Base-by-base conservation (phyloP, 163 green algal genomes). In the Scenedesmus sp. region DNA sequence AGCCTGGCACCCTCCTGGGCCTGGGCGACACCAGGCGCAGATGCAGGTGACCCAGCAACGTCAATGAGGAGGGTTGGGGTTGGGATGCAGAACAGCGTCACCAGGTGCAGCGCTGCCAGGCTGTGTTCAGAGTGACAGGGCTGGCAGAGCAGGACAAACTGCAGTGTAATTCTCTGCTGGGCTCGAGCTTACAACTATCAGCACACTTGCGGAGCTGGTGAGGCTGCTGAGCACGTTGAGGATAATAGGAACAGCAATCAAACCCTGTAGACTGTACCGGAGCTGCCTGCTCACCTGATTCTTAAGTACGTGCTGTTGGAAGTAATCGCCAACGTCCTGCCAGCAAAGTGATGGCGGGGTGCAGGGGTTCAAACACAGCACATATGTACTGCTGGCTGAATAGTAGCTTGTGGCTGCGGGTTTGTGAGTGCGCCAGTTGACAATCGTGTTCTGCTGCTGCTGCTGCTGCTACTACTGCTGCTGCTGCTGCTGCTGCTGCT, bases 261-360 rank as follows among this genome's bases (percentile, higher is more conserved):
- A 18, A 80, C 1, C 33, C 20, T 89, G 43, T 43, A 81, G 26
- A 43, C 16, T 87, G 33, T 68, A 37, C 35, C 15, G 16, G 37
- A 15, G 24, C 26, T n/a, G 59, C 7, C 59, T 59, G 44, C 86
- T 51, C 61, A 93, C 91, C 70, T 91, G 83, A 46, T 94, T 89
- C 51, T 93, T 94, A 15, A 93, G 37, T 15, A 94, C 85, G 44
- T 93, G 0, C 61, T 88, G 65, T n/a, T 86, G 85, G 76, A 91
- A 94, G 91, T 86, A 91, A 35, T 92, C 70, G 42, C 40, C 76
- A 5, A 91, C n/a, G 33, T 94, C 91, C 91, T 94, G 79, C 86
- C 56, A 49, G 43, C 7, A 59, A 85, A 4, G 10, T 42, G 5
- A 13, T 13, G 13, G 76, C 76, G 30, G 22, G 76, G 37, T 12